Evolutionary conservation across 805 yeast genomes (phyloP).

Genomic region (Cyberlindnera saturnus): DNA sequence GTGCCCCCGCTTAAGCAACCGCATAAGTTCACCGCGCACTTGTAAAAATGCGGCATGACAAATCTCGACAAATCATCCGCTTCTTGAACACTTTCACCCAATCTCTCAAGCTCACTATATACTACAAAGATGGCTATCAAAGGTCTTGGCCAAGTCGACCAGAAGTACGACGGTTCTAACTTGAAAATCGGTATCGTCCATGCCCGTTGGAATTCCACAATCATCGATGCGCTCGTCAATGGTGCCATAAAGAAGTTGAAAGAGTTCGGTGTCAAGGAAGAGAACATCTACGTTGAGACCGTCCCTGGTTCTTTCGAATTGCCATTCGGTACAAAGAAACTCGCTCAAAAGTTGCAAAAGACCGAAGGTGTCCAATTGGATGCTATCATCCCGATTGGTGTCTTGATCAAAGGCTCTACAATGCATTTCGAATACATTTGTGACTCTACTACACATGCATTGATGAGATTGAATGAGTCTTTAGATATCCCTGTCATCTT

Average conservation of each 20-base stretch:
- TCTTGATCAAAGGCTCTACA: conserved; percentile 90
- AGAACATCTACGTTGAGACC: conserved; percentile 72
- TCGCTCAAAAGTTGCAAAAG: conserved; percentile 37
- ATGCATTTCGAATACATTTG: conserved; percentile 98
- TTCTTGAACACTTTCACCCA: too few species aligned
- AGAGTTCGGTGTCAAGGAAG: conserved; percentile 64
- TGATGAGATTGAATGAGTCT: conserved; percentile 75
- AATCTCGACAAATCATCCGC: too few species aligned
- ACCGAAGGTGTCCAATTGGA: conserved; percentile 49
- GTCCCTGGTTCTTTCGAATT: conserved; percentile 96
- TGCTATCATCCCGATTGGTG: conserved; percentile 91
- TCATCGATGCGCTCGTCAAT: conserved; percentile 71
- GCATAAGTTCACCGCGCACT: too few species aligned
- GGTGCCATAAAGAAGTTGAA: conserved; percentile 64
- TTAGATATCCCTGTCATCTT: conserved; percentile 78
- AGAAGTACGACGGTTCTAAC: conserved; percentile 58
- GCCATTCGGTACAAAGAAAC: conserved; percentile 67
- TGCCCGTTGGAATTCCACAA: conserved; percentile 87
- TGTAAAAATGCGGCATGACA: too few species aligned
- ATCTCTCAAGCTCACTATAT: neutral
- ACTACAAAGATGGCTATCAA: conserved; percentile 56
- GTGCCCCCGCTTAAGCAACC: too few species aligned
- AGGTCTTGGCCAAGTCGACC: conserved; percentile 74
- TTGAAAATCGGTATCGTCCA: conserved; percentile 82
- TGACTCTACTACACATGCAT: conserved; percentile 77